Conservation (phyloP, 176 grass and related monocot genomes). For the Alopecurus myosuroides region DNA sequence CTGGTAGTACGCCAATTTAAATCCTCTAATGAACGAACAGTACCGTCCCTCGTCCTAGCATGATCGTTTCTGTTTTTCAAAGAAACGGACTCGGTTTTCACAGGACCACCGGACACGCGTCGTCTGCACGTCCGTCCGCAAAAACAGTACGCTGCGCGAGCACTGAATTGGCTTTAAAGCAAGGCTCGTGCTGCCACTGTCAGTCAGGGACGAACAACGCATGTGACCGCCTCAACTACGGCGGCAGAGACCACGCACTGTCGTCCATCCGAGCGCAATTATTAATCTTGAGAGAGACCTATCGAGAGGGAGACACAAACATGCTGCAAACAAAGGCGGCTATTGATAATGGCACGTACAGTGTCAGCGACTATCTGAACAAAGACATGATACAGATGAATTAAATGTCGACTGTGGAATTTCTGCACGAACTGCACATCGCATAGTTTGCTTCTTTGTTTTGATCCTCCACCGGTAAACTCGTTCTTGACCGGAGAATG, state of each 20-base stretch:
- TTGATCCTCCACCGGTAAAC: neutral
- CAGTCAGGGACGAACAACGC: constrained; percentile 1
- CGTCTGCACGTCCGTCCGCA: neutral
- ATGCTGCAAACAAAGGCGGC: neutral
- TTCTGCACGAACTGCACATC: too few species aligned
- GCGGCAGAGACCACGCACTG: neutral
- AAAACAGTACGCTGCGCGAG: neutral
- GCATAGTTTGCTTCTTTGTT: too few species aligned
- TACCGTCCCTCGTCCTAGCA: too few species aligned
- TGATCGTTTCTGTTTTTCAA: neutral
- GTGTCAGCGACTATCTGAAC: neutral
- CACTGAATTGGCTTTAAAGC: constrained; percentile 8
- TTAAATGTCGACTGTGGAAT: too few species aligned
- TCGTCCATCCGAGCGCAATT: neutral
- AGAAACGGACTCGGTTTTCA: neutral
- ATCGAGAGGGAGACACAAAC: neutral
- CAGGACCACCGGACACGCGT: constrained; percentile 14
- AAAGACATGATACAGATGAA: neutral
- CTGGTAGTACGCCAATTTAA: neutral
- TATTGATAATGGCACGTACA: neutral
- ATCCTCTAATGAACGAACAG: neutral
- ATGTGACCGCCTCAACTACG: constrained; percentile 17
- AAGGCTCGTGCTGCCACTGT: neutral
- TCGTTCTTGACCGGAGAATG: neutral
- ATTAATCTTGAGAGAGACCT: neutral